Evolutionary conservation across 192 early-diverging fungal genomes (phyloP).

Genomic region (Dimargaris xerosporica): DNA sequence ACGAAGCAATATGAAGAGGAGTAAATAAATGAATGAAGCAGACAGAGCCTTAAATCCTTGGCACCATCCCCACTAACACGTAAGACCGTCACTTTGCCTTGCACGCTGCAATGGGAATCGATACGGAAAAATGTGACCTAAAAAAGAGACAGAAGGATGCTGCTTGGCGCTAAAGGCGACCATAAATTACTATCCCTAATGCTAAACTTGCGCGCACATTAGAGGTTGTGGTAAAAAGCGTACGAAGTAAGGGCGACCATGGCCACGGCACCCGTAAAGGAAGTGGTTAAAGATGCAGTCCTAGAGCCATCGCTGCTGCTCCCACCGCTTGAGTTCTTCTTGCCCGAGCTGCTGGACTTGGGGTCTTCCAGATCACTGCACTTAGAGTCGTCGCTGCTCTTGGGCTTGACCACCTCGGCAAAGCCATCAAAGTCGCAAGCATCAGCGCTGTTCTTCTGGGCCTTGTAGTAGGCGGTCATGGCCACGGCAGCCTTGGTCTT

Average conservation of each 20-base stretch:
- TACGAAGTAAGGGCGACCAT: not conserved
- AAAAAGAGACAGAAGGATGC: too few relatives aligned
- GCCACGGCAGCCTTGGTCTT: constrained; percentile 28
- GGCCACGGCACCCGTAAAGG: not conserved
- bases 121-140: too few relatives aligned
- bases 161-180: too few relatives aligned
- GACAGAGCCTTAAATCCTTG: too few relatives aligned
- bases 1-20: too few relatives aligned
- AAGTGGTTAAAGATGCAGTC: not conserved
- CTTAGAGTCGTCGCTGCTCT: not conserved
- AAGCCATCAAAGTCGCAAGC: constrained; percentile 34
- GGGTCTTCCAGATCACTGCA: not conserved
- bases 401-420: constrained; percentile 14
- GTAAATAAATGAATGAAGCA: too few relatives aligned
- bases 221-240: not conserved
- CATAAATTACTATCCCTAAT: too few relatives aligned
- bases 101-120: too few relatives aligned
- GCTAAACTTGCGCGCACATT: not conserved
- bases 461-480: constrained; percentile 28
- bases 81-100: too few relatives aligned
- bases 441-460: constrained; percentile 19
- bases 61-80: too few relatives aligned
- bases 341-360: not conserved
- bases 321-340: not conserved
- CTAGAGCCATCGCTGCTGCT: too few relatives aligned